phyloP scores from a whole-genome alignment of 306 rosid species.

The Quercus robur region DNA sequence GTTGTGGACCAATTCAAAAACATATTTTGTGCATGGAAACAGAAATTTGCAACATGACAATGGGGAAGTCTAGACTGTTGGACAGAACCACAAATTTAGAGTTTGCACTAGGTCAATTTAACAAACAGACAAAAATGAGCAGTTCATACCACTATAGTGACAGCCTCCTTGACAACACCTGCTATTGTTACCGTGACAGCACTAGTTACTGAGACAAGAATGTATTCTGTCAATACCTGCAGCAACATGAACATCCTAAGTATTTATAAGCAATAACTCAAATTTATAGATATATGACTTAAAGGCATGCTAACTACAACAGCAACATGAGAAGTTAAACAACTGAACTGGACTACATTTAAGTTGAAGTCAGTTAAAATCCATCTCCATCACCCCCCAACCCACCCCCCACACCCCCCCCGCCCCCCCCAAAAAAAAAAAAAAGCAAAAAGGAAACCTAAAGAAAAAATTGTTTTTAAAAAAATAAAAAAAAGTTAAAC shows the following conservation, averaged over 20 bases:
- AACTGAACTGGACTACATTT: not conserved
- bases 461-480: not conserved
- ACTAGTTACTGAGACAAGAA: constrained; percentile 93
- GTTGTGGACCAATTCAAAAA: not conserved
- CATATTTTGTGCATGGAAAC: not conserved
- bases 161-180: constrained; percentile 96
- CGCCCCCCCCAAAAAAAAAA: not conserved
- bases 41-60: not conserved
- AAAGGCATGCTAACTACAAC: not conserved
- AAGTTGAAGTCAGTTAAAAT: not conserved
- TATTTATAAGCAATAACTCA: constrained; percentile 11
- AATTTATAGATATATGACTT: not conserved
- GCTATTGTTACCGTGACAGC: constrained; percentile 97
- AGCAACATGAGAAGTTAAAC: not conserved
- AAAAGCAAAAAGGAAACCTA: not conserved
- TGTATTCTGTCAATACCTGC: constrained; percentile 84
- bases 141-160: constrained; percentile 83
- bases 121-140: constrained; percentile 4
- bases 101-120: not conserved
- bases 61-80: not conserved
- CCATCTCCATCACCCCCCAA: not conserved
- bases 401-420: not conserved
- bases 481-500: constrained; percentile 8
- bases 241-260: constrained; percentile 28
- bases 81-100: not conserved